Base-by-base conservation (phyloP, 495 filamentous ascomycete genomes). In the Elaphomyces granulatus region DNA sequence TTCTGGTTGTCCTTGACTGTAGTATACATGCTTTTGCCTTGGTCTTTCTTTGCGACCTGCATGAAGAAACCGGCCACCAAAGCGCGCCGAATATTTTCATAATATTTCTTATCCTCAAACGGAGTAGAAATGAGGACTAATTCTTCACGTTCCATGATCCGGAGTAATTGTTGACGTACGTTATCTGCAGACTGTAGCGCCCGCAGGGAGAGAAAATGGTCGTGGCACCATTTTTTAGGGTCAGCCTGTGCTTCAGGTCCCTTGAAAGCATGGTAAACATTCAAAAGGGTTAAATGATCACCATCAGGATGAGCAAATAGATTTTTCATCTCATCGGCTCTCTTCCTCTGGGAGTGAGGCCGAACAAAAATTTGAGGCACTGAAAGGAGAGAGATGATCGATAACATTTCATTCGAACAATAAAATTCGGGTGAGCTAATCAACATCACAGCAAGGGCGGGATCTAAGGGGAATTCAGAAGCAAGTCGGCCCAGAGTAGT, bases 21-120 rank as follows among this genome's bases (percentile, higher is more conserved):
- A 39, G 77, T 72, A 63, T 99, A 99, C 43, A 60, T 58, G 26
- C 72, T 74, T 71, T 93, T 94, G 46, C 76, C 75, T 33, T 59
- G 69, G 42, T 93, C 83, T 48, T 78, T 81, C 75, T 87, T 95
- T 31, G 90, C 90, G n/a, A 96, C 81, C 53, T 99, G 92, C 90
- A 99, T 99, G 69, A 99, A 99, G 67, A 96, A 99, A 15, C 90
- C 90, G 1, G 85, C 75, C 10, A 94, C 80, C n/a, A 99, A 69
- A 8, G 90, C 90, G 12, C 84, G 78, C 15, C 86, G 81, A 51
- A 99, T 96, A 53, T 99, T 99, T 59, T 74, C 85, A 56, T 95
- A 96, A 64, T 99, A 99, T 46, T 87, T 81, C 70, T 94, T 95
- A 60, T 96, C 78, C 36, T 86, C 81, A 63, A 94, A 95, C 1